Percentiles rank a stretch among this genome's conserved stretches.
These are phyloP conservation scores for Phytophthora fragariae DNA, from an alignment of 352 stramenopile genomes.

Conservation along the genomic window DNA sequence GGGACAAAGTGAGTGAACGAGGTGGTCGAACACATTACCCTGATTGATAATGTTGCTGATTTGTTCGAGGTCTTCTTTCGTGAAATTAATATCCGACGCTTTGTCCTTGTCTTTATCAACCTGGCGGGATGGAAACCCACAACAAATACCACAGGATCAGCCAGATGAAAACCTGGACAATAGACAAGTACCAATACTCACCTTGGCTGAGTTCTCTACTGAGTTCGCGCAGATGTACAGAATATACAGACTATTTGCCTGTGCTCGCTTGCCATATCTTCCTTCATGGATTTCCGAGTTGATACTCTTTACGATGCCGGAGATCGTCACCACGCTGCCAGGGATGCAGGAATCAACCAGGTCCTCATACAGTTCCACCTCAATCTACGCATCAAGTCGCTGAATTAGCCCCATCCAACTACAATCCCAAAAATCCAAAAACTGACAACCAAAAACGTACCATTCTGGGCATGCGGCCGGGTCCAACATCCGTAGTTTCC, in stretches of 20 bases:
- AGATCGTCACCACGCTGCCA: slow-evolving; percentile 95
- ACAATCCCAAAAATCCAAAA: neutral
- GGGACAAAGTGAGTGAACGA: slow-evolving; percentile 96
- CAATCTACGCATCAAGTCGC: slow-evolving; percentile 55
- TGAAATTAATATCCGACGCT: slow-evolving; percentile 78
- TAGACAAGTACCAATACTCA: slow-evolving; percentile 12
- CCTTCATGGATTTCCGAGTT: slow-evolving; percentile 94
- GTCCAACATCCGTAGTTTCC: slow-evolving; percentile 87
- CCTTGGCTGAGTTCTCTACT: slow-evolving; percentile 79
- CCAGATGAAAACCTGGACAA: neutral
- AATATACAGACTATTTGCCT: slow-evolving; percentile 93
- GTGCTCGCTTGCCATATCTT: slow-evolving; percentile 89
- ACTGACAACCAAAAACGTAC: slow-evolving; percentile 20
- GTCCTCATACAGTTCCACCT: slow-evolving; percentile 91
- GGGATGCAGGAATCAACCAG: slow-evolving; percentile 96
- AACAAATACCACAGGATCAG: neutral
- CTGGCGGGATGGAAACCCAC: slow-evolving; percentile 11
- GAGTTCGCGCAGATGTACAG: slow-evolving; percentile 95
- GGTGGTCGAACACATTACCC: slow-evolving; percentile 93
- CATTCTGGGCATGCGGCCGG: slow-evolving; percentile 91
- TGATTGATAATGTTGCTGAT: slow-evolving; percentile 92
- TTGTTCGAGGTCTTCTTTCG: slow-evolving; percentile 90
- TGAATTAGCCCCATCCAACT: neutral
- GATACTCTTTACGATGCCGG: slow-evolving; percentile 94
- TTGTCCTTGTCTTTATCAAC: slow-evolving; percentile 60